Evolutionary conservation across 140 eudicot genomes (phyloP).

Genomic region (Oenanthe javanica): DNA sequence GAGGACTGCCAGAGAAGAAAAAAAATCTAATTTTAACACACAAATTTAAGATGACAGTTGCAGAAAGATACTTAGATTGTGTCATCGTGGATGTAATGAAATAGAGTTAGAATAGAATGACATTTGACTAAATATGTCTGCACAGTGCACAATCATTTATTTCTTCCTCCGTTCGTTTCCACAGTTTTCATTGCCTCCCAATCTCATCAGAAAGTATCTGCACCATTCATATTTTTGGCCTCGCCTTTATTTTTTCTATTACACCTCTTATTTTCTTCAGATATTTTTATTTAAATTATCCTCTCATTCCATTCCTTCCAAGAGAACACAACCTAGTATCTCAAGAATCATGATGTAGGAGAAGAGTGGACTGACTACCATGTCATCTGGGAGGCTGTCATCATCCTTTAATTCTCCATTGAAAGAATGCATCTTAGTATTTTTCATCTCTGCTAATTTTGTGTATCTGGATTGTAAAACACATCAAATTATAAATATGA

Average conservation of each 20-base stretch:
- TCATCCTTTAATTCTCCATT: conserved; percentile 54
- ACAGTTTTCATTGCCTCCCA: neutral
- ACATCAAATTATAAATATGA: conserved; percentile 13
- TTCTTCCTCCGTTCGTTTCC: neutral
- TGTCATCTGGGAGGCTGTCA: conserved; percentile 66
- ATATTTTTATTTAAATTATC: neutral
- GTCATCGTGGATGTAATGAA: neutral
- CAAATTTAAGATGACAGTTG: neutral
- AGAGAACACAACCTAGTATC: neutral
- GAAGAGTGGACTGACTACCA: conserved; percentile 32
- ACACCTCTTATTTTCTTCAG: neutral
- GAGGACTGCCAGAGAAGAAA: conserved; percentile 46
- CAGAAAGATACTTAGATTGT: neutral
- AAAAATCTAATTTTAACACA: conserved; percentile 7
- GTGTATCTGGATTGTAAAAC: conserved; percentile 46
- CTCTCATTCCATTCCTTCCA: neutral
- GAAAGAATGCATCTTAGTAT: conserved; percentile 50
- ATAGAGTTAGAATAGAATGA: neutral
- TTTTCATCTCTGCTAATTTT: conserved; percentile 78
- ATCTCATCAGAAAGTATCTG: neutral
- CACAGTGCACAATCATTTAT: neutral
- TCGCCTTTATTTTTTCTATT: neutral
- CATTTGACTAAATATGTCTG: neutral
- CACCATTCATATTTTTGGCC: neutral
- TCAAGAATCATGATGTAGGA: neutral